phyloP scores from a whole-genome alignment of 768 basidiomycete genomes.

The Phaffia tasmanica region DNA sequence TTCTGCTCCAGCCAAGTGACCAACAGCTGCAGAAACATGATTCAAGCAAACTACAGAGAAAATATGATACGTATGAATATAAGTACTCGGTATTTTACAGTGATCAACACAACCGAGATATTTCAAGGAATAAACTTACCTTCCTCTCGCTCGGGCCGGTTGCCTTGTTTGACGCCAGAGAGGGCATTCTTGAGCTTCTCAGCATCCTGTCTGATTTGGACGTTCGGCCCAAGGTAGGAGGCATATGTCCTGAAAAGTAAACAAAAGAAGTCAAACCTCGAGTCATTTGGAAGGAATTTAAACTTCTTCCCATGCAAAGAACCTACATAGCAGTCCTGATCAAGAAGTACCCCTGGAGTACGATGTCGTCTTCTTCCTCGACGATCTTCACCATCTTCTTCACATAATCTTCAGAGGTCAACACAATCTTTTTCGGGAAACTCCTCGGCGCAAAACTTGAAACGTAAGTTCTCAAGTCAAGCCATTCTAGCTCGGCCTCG shows the following conservation, averaged over 20 bases:
- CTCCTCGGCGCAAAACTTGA: slow-evolving; percentile 67
- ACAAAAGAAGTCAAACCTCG: slow-evolving; percentile 54
- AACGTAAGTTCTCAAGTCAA: slow-evolving; percentile 77
- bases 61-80: neutral
- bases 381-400: slow-evolving; percentile 58
- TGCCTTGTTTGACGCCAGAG: slow-evolving; percentile 76
- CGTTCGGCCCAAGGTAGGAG: slow-evolving; percentile 53
- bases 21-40: slow-evolving; percentile 1
- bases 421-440: slow-evolving; percentile 57
- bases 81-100: neutral
- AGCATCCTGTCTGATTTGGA: slow-evolving; percentile 67
- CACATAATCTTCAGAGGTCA: slow-evolving; percentile 71
- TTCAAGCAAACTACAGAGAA: slow-evolving; percentile 12
- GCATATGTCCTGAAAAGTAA: slow-evolving; percentile 63
- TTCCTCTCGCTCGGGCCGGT: slow-evolving; percentile 67
- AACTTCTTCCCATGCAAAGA: too few species aligned
- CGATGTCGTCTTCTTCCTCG: slow-evolving; percentile 52
- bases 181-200: slow-evolving; percentile 60
- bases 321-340: neutral
- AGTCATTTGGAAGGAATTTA: too few species aligned
- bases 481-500: slow-evolving; percentile 50
- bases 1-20: slow-evolving; percentile 21
- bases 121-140: slow-evolving; percentile 1
- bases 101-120: neutral
- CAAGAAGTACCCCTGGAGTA: slow-evolving; percentile 31